Conservation (phyloP, 2,329 filamentous ascomycete genomes). For the Boeremia lycopersici region DNA sequence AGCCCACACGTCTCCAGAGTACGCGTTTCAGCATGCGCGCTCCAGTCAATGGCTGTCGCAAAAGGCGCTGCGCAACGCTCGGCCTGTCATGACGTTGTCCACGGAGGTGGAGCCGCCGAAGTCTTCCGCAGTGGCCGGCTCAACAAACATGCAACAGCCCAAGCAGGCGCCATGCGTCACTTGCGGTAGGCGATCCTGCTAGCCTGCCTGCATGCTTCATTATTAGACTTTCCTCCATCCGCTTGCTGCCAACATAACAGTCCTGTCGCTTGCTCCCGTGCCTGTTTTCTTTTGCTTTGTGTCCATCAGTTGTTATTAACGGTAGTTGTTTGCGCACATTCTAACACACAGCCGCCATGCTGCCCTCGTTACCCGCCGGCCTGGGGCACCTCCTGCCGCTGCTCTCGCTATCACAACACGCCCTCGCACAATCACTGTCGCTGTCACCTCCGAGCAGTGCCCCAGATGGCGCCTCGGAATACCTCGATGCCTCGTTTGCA, state of each 20-base stretch:
- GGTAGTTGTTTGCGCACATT: conserved; percentile 5
- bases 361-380: conserved; percentile 25
- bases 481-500: conserved; percentile 53
- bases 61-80: background rate
- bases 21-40: conserved; percentile 14
- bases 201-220: conserved; percentile 12
- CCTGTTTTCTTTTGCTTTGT: background rate
- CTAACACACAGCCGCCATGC: conserved; percentile 20
- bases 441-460: conserved; percentile 39
- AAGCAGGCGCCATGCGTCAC: conserved; percentile 19
- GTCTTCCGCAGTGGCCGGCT: conserved; percentile 11
- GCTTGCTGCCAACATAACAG: conserved; percentile 10
- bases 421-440: conserved; percentile 41
- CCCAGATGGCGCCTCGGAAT: conserved; percentile 38
- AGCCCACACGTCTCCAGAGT: conserved; percentile 4
- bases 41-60: conserved; percentile 7
- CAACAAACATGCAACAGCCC: conserved; percentile 16
- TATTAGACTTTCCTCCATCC: conserved; percentile 13
- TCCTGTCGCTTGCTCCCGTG: conserved; percentile 12
- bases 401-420: conserved; percentile 25
- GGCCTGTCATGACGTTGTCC: conserved; percentile 13
- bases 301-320: conserved; percentile 13
- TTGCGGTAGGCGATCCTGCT: conserved; percentile 9
- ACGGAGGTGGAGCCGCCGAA: conserved; percentile 10
- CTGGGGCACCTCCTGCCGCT: conserved; percentile 18